phyloP scores from a whole-genome alignment of 2,329 filamentous ascomycete genomes.

The Cercospora sojina region DNA sequence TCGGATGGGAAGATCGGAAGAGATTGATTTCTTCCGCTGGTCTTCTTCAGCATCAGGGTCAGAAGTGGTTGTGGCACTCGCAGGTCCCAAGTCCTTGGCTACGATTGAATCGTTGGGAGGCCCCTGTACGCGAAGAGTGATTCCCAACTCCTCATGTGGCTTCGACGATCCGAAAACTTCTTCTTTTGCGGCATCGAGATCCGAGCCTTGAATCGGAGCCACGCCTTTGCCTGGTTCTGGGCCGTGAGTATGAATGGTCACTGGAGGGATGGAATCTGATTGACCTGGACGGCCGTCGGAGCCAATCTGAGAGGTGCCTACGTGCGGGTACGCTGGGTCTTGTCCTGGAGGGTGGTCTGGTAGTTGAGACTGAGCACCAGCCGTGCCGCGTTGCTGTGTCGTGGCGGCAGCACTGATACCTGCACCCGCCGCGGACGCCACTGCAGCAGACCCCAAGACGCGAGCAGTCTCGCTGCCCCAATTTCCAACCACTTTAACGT shows the following conservation, averaged over 20 bases:
- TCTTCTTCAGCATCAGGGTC: background rate
- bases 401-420: background rate
- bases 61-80: background rate
- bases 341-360: background rate
- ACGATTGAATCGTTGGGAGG: background rate
- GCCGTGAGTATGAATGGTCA: background rate
- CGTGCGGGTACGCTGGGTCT: background rate
- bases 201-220: background rate
- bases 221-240: conserved; percentile 6
- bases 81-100: background rate
- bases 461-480: conserved; percentile 3
- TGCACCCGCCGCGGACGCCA: background rate
- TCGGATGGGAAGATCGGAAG: background rate
- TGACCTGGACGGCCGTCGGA: background rate
- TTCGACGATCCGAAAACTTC: background rate
- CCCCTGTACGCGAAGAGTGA: background rate
- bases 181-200: background rate
- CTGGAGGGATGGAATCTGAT: background rate
- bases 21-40: background rate
- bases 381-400: background rate
- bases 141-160: background rate
- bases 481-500: conserved; percentile 1
- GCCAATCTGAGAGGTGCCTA: background rate
- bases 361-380: background rate
- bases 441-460: background rate